Conservation (phyloP, 768 basidiomycete genomes). For the Collybia sordida region DNA sequence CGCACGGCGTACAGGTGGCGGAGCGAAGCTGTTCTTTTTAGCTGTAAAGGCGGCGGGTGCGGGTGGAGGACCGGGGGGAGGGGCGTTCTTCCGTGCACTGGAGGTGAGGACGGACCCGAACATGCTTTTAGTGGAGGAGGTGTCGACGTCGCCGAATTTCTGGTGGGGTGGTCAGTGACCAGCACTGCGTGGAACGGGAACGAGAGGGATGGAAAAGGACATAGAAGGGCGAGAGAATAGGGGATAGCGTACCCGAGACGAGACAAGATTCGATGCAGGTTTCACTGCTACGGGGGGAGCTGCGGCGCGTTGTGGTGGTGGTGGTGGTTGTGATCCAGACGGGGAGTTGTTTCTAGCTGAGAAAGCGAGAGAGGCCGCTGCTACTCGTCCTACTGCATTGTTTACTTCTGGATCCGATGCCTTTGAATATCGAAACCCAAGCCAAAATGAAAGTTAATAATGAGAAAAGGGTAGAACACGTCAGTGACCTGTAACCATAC, state of each 20-base stretch:
- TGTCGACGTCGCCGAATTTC: constrained; percentile 65
- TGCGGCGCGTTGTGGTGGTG: constrained; percentile 13
- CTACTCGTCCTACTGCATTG: constrained; percentile 51
- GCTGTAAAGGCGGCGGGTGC: constrained; percentile 35
- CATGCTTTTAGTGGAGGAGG: constrained; percentile 47
- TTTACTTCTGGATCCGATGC: constrained; percentile 38
- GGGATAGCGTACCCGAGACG: constrained; percentile 23
- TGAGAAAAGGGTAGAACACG: not conserved
- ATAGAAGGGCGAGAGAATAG: not conserved
- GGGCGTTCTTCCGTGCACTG: constrained; percentile 35
- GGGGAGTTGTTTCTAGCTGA: constrained; percentile 12
- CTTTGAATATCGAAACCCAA: constrained; percentile 13
- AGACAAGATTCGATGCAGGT: constrained; percentile 20
- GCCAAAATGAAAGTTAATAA: not conserved
- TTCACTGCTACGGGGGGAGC: constrained; percentile 16
- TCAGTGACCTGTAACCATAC: not conserved
- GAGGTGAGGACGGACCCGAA: constrained; percentile 45
- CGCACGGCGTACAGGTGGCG: constrained; percentile 16
- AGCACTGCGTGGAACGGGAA: too few relatives aligned
- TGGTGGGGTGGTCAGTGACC: too few relatives aligned
- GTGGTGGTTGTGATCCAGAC: constrained; percentile 17
- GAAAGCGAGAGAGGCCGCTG: constrained; percentile 54
- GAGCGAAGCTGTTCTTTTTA: constrained; percentile 35
- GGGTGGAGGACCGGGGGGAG: constrained; percentile 30
- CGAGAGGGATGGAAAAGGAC: not conserved